phyloP scores from a whole-genome alignment of 192 early-diverging fungal genomes.

The Entomortierella lignicola region DNA sequence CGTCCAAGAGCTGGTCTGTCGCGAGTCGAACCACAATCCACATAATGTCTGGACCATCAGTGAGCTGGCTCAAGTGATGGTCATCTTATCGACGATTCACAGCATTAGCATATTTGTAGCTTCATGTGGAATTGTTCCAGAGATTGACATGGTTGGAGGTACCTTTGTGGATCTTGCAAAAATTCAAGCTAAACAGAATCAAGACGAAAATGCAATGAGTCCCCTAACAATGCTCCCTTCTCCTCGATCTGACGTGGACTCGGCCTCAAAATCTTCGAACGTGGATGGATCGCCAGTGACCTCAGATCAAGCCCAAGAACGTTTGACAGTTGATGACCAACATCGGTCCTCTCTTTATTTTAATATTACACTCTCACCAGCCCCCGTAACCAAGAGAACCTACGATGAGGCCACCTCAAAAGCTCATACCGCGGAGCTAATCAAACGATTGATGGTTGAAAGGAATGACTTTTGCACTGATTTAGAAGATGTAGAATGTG shows the following conservation, averaged over 20 bases:
- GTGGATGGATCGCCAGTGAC: neutral
- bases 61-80: conserved; percentile 66
- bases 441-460: conserved; percentile 34
- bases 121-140: conserved; percentile 66
- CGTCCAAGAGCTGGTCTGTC: conserved; percentile 55
- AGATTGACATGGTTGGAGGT: conserved; percentile 67
- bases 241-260: conserved; percentile 28
- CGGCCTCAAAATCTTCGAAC: neutral
- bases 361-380: conserved; percentile 31
- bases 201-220: conserved; percentile 35
- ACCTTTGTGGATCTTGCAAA: conserved; percentile 37
- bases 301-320: conserved; percentile 4
- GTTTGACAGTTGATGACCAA: neutral
- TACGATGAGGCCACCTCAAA: conserved; percentile 50
- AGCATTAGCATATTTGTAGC: conserved; percentile 65
- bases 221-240: conserved; percentile 48
- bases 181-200: conserved; percentile 11
- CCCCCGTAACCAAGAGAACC: conserved; percentile 29
- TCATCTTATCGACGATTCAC: conserved; percentile 61
- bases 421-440: conserved; percentile 45
- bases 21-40: conserved; percentile 49
- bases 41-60: conserved; percentile 62
- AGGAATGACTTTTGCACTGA: conserved; percentile 19
- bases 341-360: conserved; percentile 17
- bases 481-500: conserved; percentile 19